phyloP scores from a whole-genome alignment of 352 stramenopile species.

The Phytophthora boehmeriae region DNA sequence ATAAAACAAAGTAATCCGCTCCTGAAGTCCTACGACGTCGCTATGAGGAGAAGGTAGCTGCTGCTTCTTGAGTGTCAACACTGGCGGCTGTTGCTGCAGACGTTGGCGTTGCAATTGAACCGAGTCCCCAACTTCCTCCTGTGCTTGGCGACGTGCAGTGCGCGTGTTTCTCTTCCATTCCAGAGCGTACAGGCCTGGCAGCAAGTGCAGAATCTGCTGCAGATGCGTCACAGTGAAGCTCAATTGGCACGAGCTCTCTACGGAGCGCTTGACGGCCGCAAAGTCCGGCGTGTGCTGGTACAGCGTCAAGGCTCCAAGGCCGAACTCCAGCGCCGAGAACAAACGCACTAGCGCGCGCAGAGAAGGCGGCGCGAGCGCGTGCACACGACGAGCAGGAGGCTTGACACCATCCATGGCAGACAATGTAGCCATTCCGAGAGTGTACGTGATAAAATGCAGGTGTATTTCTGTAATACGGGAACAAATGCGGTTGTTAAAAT shows the following conservation, averaged over 20 bases:
- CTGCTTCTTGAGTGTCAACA: conserved; percentile 63
- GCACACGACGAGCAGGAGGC: conserved; percentile 23
- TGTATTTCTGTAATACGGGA: no score
- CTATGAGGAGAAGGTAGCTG: conserved; percentile 33
- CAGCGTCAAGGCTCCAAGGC: conserved; percentile 64
- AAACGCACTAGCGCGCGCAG: conserved; percentile 56
- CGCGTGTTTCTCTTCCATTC: conserved; percentile 49
- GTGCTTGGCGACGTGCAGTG: conserved; percentile 20
- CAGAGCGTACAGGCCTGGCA: conserved; percentile 56
- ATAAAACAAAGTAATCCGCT: conserved; percentile 55
- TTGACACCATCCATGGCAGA: neutral
- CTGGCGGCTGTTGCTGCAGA: conserved; percentile 32
- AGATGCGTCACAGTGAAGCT: conserved; percentile 57
- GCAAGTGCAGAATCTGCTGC: conserved; percentile 60
- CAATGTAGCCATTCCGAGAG: conserved; percentile 6
- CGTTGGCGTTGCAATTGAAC: conserved; percentile 22
- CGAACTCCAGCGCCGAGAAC: conserved; percentile 77
- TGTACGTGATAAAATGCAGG: neutral
- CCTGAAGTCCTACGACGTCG: conserved; percentile 45
- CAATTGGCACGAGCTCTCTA: conserved; percentile 75
- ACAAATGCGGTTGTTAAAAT: neutral
- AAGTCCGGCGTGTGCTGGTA: conserved; percentile 79
- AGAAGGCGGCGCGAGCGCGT: conserved; percentile 45
- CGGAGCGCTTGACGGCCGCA: conserved; percentile 57
- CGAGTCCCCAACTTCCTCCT: conserved; percentile 24